Base-by-base conservation (phyloP, 2,329 filamentous ascomycete genomes). In the Sodiomyces alkalinus region DNA sequence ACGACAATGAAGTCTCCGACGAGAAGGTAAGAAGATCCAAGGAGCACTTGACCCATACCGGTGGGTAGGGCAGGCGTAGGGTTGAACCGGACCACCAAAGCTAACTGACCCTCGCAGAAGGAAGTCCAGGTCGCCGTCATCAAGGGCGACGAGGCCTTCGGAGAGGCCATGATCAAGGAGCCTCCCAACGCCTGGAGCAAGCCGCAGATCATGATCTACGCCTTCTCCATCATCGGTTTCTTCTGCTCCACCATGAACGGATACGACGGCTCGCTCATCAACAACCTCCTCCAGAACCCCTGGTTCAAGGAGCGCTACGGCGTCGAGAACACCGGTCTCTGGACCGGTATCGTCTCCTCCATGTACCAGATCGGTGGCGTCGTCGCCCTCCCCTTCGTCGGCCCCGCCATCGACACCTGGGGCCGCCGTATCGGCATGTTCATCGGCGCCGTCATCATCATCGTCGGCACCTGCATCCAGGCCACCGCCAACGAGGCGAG, bases 81-180 rank as follows among this genome's bases (percentile, higher is more conserved):
- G n/a, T 7, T 12, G 21, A 12, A 6, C 6, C 6, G 21, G 21
- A 7, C 13, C 13, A 7, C 9, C 2, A 3, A 1, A 3, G 12
- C 33, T 36, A 27, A 39, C 22, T n/a, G n/a, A 16, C 21, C 14
- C 13, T 19, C 38, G 17, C 20, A 39, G 37, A 36, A 34, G 24
- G 33, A 38, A 10, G 17, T 45, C 29, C 28, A 53, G 31, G 46
- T 56, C 38, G 63, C 57, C 39, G 50, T 63, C 32, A 52, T 69
- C 39, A 52, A 42, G 15, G 66, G 66, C 34, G 60, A 58, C 37
- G 62, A 65, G 38, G 62, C 64, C 27, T 68, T 60, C 46, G 58
- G 62, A 38, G 60, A 70, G 45, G 67, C 68, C 14, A 53, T 62
- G 45, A 42, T 65, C 41, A 60, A 62, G 46, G 66, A 70, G 40